Conservation (phyloP, 2,329 filamentous ascomycete species). For the Cercospora sp. region DNA sequence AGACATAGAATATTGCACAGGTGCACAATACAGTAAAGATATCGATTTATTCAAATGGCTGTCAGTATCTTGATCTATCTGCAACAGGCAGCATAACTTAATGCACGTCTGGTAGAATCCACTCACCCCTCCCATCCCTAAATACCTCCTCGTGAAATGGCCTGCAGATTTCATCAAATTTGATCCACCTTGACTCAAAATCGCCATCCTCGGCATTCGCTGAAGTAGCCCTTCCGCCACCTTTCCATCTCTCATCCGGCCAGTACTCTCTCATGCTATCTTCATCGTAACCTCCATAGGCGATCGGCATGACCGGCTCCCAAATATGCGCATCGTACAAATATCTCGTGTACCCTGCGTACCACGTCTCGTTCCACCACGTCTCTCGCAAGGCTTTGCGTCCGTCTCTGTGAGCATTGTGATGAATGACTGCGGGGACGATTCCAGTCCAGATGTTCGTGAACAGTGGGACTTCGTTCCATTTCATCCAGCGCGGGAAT, state of each 20-base stretch:
- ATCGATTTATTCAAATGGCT: background rate
- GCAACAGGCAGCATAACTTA: background rate
- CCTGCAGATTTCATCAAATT: slow-evolving; percentile 47
- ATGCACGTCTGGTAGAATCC: slow-evolving; percentile 27
- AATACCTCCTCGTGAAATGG: slow-evolving; percentile 49
- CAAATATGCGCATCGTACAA: slow-evolving; percentile 27
- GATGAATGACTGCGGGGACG: slow-evolving; percentile 32
- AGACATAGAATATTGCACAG: background rate
- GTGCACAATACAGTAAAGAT: background rate
- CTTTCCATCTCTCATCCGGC: slow-evolving; percentile 49
- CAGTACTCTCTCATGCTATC: slow-evolving; percentile 40
- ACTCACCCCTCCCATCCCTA: slow-evolving; percentile 46
- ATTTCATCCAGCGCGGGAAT: slow-evolving; percentile 24
- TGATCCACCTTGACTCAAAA: slow-evolving; percentile 45
- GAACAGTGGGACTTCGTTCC: slow-evolving; percentile 29
- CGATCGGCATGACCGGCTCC: slow-evolving; percentile 27
- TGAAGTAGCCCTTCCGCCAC: slow-evolving; percentile 50
- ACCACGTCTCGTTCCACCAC: slow-evolving; percentile 33
- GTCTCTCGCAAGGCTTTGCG: slow-evolving; percentile 24
- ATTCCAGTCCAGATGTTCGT: slow-evolving; percentile 32
- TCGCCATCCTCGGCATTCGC: slow-evolving; percentile 46
- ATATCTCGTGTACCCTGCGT: slow-evolving; percentile 19
- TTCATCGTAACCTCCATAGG: slow-evolving; percentile 43
- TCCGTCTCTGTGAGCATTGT: slow-evolving; percentile 28
- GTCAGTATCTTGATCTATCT: background rate